A percentile compares a stretch with the other conserved stretches of the same genome.
phyloP scores from a whole-genome alignment of 441 rosid genomes.

The Aquilaria agallochum region DNA sequence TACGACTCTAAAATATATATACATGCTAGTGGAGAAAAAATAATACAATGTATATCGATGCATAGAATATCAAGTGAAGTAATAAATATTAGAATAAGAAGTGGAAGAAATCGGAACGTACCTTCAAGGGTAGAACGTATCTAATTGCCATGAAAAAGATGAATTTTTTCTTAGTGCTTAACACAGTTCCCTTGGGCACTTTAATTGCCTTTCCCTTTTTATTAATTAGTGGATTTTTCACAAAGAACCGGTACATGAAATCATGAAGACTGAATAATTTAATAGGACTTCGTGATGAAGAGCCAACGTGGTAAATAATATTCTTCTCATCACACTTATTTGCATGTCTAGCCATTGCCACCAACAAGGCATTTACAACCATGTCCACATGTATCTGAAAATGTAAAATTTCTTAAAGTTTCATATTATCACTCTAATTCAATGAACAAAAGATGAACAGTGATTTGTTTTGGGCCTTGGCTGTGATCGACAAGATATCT shows the following conservation, averaged over 20 bases:
- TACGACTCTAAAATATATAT: too few relatives aligned
- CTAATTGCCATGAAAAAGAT: not conserved
- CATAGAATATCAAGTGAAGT: too few relatives aligned
- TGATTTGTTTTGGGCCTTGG: too few relatives aligned
- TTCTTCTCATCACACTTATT: not conserved
- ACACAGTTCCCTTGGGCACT: slow-evolving; percentile 15
- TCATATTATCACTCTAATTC: too few relatives aligned
- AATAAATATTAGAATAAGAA: too few relatives aligned
- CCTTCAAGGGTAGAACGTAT: not conserved
- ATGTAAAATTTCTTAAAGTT: too few relatives aligned
- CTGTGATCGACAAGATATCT: too few relatives aligned
- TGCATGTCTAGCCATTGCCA: slow-evolving; percentile 1
- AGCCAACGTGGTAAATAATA: slow-evolving; percentile 13
- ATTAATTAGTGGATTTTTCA: slow-evolving; percentile 30
- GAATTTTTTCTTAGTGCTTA: slow-evolving; percentile 33
- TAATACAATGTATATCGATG: too few relatives aligned
- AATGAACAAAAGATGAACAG: too few relatives aligned
- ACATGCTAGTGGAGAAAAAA: too few relatives aligned
- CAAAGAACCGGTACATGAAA: slow-evolving; percentile 19
- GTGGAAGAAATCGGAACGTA: not conserved
- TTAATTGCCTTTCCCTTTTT: slow-evolving; percentile 26
- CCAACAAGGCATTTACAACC: slow-evolving; percentile 10
- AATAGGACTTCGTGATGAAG: slow-evolving; percentile 29
- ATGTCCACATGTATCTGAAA: slow-evolving; percentile 14
- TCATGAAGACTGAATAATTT: slow-evolving; percentile 15